Evolutionary conservation across 306 rosid genomes (phyloP).

Genomic region (Rubus idaeus): DNA sequence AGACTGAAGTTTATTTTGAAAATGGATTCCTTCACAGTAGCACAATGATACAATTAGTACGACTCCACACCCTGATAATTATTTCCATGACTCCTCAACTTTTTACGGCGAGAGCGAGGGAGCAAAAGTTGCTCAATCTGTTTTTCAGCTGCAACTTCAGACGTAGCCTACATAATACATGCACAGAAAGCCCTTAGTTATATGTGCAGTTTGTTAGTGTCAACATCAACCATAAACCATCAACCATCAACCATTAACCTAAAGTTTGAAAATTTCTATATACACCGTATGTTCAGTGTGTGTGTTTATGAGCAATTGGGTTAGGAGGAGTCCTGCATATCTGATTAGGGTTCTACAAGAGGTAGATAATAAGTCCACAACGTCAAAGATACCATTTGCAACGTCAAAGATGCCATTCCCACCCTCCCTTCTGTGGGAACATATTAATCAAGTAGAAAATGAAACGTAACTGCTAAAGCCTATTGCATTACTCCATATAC

Average conservation of each 20-base stretch:
- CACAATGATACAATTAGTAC: constrained; percentile 13
- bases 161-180: constrained; percentile 52
- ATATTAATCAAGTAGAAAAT: background rate
- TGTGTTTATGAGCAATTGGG: background rate
- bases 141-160: constrained; percentile 68
- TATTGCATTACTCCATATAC: background rate
- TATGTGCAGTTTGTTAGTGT: background rate
- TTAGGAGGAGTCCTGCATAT: background rate
- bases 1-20: background rate
- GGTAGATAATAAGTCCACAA: background rate
- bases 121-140: constrained; percentile 84
- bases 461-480: background rate
- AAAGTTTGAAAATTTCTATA: background rate
- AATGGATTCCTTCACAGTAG: constrained; percentile 6
- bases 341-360: background rate
- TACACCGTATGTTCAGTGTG: background rate
- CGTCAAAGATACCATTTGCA: background rate
- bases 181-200: constrained; percentile 6
- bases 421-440: background rate
- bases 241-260: background rate
- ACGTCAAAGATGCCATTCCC: background rate
- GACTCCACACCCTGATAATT: constrained; percentile 29
- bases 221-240: background rate
- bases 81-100: constrained; percentile 40
- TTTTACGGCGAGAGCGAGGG: constrained; percentile 70